Evolutionary conservation across 2,329 filamentous ascomycete genomes (phyloP).

Genomic region (Calonectria hawksworthii): DNA sequence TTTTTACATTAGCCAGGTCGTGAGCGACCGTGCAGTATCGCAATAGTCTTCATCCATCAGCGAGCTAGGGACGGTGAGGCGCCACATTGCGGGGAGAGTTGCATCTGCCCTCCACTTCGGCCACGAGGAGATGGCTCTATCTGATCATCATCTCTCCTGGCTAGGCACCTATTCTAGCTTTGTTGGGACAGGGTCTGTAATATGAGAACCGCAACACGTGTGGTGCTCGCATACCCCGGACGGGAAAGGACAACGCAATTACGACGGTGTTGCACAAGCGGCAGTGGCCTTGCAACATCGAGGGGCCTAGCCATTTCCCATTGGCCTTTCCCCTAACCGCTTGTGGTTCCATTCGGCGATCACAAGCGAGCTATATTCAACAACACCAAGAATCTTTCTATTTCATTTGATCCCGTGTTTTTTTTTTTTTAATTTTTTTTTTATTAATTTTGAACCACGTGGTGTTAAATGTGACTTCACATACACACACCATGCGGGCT

Average conservation of each 20-base stretch:
- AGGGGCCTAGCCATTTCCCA: not conserved
- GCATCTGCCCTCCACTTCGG: slow-evolving; percentile 16
- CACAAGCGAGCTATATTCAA: not conserved
- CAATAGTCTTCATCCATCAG: not conserved
- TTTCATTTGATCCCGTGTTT: not conserved
- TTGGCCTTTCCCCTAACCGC: not conserved
- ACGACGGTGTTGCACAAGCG: not conserved
- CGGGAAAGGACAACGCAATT: not conserved
- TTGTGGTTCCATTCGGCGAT: not conserved
- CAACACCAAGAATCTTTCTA: not conserved
- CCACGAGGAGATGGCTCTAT: not conserved
- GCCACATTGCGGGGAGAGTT: slow-evolving; percentile 15
- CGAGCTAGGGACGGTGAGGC: not conserved
- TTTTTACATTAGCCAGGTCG: not conserved
- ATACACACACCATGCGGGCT: not conserved
- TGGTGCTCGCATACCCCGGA: not conserved
- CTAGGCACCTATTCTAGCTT: not conserved
- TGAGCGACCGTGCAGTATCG: not conserved
- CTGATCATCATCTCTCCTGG: not conserved
- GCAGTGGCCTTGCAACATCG: not conserved
- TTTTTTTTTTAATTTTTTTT: too few species aligned
- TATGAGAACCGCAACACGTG: not conserved
- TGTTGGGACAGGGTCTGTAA: not conserved
- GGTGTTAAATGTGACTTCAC: not conserved
- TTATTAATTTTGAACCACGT: not conserved